Base-by-base conservation (phyloP, 495 filamentous ascomycete species). In the Glarea lozoyensis region DNA sequence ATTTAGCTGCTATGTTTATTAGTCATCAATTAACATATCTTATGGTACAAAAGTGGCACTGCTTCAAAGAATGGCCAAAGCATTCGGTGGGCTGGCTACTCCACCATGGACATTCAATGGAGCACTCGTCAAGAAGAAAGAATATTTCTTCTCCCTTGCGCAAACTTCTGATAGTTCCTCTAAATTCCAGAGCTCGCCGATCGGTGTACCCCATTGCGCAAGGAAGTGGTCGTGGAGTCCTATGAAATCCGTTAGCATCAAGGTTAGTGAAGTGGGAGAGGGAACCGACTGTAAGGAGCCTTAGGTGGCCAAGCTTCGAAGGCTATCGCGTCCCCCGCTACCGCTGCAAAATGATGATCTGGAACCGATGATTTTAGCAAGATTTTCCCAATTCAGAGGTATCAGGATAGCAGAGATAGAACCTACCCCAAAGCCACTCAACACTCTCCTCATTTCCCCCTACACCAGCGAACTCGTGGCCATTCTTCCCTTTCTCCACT, bases 341-440 rank as follows among this genome's bases (percentile, higher is more conserved):
- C 65, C 1, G 73, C 74, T 0, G 73, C 61, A 49, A 79, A 75
- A 18, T 61, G 81, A 39, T 67, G 70, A 56, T 84, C 75, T n/a
- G n/a, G n/a, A n/a, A n/a, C n/a, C n/a, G n/a, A n/a, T n/a, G n/a
- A n/a, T n/a, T n/a, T n/a, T n/a, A n/a, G n/a, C n/a, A n/a, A n/a
- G n/a, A n/a, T n/a, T n/a, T n/a, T n/a, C n/a, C n/a, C n/a, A n/a
- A n/a, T n/a, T n/a, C n/a, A n/a, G n/a, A n/a, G n/a, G n/a, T n/a
- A n/a, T n/a, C n/a, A n/a, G n/a, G n/a, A n/a, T n/a, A n/a, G n/a
- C n/a, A n/a, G n/a, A n/a, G n/a, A n/a, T n/a, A n/a, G n/a, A n/a
- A n/a, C n/a, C n/a, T n/a, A n/a, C n/a, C n/a, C 53, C 81, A 75
- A 54, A 86, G 49, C 70, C 76, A 83, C 40, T 78, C 70, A 38